Percentiles rank a stretch among this genome's conserved stretches.
Conservation (phyloP, 1,284 basidiomycete genomes). For the Boletus albobrunnescens region DNA sequence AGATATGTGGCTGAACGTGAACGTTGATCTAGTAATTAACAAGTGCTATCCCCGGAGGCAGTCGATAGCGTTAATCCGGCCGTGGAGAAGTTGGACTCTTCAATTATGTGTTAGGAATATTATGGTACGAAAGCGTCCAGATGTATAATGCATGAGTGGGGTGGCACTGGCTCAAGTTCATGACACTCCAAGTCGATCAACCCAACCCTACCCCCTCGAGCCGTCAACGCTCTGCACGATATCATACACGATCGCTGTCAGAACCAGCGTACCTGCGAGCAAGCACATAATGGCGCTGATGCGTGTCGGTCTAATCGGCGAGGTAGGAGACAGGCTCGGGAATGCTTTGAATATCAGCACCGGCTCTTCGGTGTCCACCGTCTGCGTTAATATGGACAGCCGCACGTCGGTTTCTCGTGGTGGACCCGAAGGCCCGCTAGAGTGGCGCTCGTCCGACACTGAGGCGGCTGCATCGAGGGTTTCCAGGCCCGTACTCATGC, state of each 20-base stretch:
- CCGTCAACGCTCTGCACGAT: constrained; percentile 11
- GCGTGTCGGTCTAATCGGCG: constrained; percentile 10
- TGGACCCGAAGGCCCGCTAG: background rate
- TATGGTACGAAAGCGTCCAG: too few species aligned
- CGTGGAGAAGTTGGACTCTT: too few species aligned
- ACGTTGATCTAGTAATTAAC: too few species aligned
- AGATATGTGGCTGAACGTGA: too few species aligned
- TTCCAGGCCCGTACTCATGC: background rate
- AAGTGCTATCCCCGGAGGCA: too few species aligned
- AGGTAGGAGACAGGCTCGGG: constrained; percentile 9
- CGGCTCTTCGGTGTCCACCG: background rate
- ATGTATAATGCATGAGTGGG: too few species aligned
- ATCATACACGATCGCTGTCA: constrained; percentile 19
- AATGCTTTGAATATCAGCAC: constrained; percentile 15
- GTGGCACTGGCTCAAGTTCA: too few species aligned
- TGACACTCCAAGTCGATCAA: background rate
- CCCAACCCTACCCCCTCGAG: background rate
- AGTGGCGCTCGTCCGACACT: background rate
- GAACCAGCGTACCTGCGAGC: constrained; percentile 10
- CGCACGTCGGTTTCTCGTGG: constrained; percentile 5
- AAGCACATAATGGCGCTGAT: constrained; percentile 12
- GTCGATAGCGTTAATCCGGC: too few species aligned
- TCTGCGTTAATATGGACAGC: constrained; percentile 2
- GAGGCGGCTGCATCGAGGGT: background rate
- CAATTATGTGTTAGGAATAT: too few species aligned